Base-by-base conservation (phyloP, 306 rosid species). In the Rubus idaeus region DNA sequence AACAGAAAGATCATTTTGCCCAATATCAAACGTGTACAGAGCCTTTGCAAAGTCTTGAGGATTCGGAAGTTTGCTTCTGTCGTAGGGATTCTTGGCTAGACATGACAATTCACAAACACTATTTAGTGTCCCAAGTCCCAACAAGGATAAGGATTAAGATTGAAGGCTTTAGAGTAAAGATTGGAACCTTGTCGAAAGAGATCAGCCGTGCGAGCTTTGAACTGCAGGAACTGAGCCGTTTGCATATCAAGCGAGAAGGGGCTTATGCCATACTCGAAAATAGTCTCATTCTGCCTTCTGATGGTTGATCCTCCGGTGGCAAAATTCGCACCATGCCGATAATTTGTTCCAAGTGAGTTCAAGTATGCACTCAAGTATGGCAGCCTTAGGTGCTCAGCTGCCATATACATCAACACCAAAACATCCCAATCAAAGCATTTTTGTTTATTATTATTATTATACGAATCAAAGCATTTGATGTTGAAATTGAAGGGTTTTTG, bases 231-330 rank as follows among this genome's bases (percentile, higher is more conserved):
- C 67, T 89, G 93, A 35, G 82, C 83, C 73, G 88, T 81, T 83
- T 94, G 98, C 30, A 91, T 91, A 51, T 94, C 97, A 42, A 94
- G 96, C 1, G 88, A 84, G 64, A 94, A 94, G 5, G 98, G 98
- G 65, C 98, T 94, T 10, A 91, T 90, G 30, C 97, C 96, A 79
- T 94, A 75, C 56, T 94, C 83, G 45, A 79, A 94, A 44, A 91
- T 91, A 82, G 98, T 91, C 60, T 94, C 98, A 50, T 94, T 94
- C 57, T 82, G 96, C 85, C 70, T 89, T 79, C 96, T 86, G 50
- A 94, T 84, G 35, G 98, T 94, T 61, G 98, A 91, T 72, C 98
- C 98, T 39, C 98, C 98, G 0, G 98, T 94, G 12, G 97, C 98
- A 23, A 94, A 94, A 75, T 94, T 94, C 0, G 98, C 98, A 9